Base-by-base conservation (phyloP, 805 yeast genomes). In the Pichia pseudocactophila region DNA sequence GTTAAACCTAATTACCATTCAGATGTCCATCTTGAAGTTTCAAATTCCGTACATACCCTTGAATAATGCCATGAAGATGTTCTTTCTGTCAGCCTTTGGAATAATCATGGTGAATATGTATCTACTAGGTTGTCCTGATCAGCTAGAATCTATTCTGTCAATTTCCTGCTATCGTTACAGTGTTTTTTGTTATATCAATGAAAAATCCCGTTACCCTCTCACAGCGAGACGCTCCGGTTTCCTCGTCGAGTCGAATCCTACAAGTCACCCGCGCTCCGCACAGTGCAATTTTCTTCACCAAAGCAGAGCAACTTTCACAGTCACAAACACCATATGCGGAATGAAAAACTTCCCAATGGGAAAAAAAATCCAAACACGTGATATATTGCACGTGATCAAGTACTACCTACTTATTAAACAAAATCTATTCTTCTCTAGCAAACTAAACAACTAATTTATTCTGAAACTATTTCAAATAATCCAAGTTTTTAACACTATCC, bases 11-110 rank as follows among this genome's bases (percentile, higher is more conserved):
- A 6, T 22, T 8, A 22, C 5, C 25, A 22, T 22, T 22, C 5
- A 8, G 25, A 22, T 22, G 8, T 12, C 16, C 19, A 15, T 11
- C 27, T 34, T 34, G 20, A 30, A 37, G 17, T 20, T 12, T 28
- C 31, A 28, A 10, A 13, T 17, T 31, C 8, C 15, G 25, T 37
- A 82, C 92, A 71, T 81, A 84, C 94, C 94, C 76, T 88, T 89
- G 86, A 89, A 92, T 76, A 92, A 92, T 85, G 89, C 83, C 73
- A 81, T 85, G 94, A 88, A 96, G 73, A 92, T 92, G 89, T 86
- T 86, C 79, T 86, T 87, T 83, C 99, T 89, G 74, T 92, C 98
- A 75, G 87, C 95, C 78, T 86, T 92, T 77, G 99, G 97, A 81
- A 92, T 92, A 79, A 92, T 82, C 99, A 92, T 39, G 42, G 46